These are phyloP conservation scores for Coemansia biformis DNA, from an alignment of 192 early-diverging fungal species.

Conservation along the genomic window DNA sequence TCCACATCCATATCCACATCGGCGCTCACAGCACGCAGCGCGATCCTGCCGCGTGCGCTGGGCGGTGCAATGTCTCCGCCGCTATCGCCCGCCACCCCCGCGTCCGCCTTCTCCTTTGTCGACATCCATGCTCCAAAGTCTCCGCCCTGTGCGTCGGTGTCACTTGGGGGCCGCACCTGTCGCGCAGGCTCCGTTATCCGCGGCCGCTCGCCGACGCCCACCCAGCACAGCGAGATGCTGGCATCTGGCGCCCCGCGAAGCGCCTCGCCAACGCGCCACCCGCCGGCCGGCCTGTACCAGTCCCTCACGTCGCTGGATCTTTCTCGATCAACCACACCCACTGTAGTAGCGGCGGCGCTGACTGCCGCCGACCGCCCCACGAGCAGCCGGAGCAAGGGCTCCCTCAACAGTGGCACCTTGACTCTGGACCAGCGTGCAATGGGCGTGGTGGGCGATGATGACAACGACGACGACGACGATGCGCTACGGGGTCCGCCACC, in stretches of 20 bases:
- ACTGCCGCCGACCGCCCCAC: constrained; percentile 18
- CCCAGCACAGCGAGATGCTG: no score
- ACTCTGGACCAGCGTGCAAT: constrained; percentile 7
- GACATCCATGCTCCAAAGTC: constrained; percentile 21
- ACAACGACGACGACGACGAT: constrained; percentile 22
- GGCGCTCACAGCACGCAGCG: no score
- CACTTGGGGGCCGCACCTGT: constrained; percentile 15
- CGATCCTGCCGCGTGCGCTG: neutral
- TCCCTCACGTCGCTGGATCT: constrained; percentile 27
- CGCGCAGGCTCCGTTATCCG: constrained; percentile 22
- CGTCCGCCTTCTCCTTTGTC: constrained; percentile 26
- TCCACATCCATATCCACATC: no score
- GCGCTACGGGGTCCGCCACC: constrained; percentile 38
- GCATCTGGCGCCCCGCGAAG: no score
- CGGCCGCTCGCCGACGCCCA: neutral
- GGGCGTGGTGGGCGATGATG: constrained; percentile 1
- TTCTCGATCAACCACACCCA: constrained; percentile 28
- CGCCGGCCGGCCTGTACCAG: constrained; percentile 9
- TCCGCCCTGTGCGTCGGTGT: no score
- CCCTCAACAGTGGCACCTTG: constrained; percentile 13
- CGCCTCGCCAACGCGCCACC: constrained; percentile 4
- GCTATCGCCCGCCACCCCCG: constrained; percentile 21
- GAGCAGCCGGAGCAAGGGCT: constrained; percentile 21
- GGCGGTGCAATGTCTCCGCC: constrained; percentile 2
- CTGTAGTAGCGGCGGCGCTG: constrained; percentile 39